Evolutionary conservation across 495 filamentous ascomycete species (phyloP).

Genomic region (Letharia lupina): DNA sequence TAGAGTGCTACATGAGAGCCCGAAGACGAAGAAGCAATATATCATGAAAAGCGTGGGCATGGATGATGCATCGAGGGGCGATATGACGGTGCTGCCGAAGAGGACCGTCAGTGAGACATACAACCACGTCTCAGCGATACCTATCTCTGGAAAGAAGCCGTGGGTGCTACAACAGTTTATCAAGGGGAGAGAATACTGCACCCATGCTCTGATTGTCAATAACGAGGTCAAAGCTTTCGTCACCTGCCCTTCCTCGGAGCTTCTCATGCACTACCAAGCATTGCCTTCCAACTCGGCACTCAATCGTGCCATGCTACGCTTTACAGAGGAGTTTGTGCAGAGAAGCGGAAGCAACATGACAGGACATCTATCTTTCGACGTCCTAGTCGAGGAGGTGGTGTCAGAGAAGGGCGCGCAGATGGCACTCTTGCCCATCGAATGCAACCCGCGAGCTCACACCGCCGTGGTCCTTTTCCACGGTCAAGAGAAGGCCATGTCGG

Average conservation of each 20-base stretch:
- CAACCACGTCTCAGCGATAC: constrained; percentile 43
- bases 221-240: constrained; percentile 56
- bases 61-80: constrained; percentile 35
- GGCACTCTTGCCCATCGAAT: constrained; percentile 49
- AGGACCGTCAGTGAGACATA: constrained; percentile 45
- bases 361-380: constrained; percentile 61
- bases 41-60: constrained; percentile 53
- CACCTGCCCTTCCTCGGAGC: constrained; percentile 47
- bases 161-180: constrained; percentile 66
- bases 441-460: constrained; percentile 55
- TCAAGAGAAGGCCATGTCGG: constrained; percentile 29
- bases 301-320: constrained; percentile 48
- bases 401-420: constrained; percentile 25
- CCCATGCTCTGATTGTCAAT: constrained; percentile 54
- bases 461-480: constrained; percentile 45
- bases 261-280: constrained; percentile 55
- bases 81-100: constrained; percentile 50
- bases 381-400: constrained; percentile 49
- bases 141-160: constrained; percentile 47
- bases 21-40: constrained; percentile 42
- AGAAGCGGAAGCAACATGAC: constrained; percentile 45
- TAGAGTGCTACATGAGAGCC: constrained; percentile 42
- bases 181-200: constrained; percentile 56
- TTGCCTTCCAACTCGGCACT: constrained; percentile 46
- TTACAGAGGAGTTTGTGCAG: constrained; percentile 49